These are phyloP conservation scores for Pyrenula aspistea DNA, from an alignment of 495 filamentous ascomycete genomes.

Conservation along the genomic window DNA sequence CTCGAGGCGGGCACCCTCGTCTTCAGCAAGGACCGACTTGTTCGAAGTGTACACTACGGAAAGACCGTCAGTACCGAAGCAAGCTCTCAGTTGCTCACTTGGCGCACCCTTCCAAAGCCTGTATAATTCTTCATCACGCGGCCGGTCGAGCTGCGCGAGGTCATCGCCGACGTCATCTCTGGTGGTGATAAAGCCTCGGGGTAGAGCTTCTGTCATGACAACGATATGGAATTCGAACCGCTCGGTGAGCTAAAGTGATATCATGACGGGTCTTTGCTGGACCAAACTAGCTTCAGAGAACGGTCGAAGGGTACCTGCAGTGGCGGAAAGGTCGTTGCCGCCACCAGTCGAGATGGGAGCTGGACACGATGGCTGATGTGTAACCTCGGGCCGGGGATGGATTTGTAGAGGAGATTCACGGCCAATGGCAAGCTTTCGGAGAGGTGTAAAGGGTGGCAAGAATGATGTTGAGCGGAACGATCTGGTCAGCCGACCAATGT, in stretches of 20 bases:
- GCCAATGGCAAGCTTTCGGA: background rate
- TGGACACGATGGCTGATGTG: too few relatives aligned
- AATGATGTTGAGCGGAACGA: background rate
- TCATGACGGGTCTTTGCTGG: background rate
- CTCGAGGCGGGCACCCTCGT: constrained; percentile 31
- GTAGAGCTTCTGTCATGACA: constrained; percentile 35
- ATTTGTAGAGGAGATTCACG: too few relatives aligned
- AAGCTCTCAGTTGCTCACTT: background rate
- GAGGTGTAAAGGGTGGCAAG: background rate
- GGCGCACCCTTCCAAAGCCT: constrained; percentile 37
- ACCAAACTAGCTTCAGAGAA: background rate
- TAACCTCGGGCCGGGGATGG: too few relatives aligned
- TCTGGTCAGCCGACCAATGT: background rate
- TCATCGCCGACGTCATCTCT: constrained; percentile 16
- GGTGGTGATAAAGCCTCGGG: constrained; percentile 38
- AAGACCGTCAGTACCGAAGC: background rate
- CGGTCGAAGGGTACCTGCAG: background rate
- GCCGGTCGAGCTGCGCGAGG: constrained; percentile 16
- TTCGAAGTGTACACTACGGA: constrained; percentile 30
- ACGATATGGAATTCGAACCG: background rate
- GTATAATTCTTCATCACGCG: constrained; percentile 24
- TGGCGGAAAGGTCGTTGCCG: background rate
- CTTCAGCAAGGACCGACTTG: constrained; percentile 21
- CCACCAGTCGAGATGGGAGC: too few relatives aligned
- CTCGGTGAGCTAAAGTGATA: background rate